phyloP scores from a whole-genome alignment of 306 rosid species.

The Trifolium dubium region DNA sequence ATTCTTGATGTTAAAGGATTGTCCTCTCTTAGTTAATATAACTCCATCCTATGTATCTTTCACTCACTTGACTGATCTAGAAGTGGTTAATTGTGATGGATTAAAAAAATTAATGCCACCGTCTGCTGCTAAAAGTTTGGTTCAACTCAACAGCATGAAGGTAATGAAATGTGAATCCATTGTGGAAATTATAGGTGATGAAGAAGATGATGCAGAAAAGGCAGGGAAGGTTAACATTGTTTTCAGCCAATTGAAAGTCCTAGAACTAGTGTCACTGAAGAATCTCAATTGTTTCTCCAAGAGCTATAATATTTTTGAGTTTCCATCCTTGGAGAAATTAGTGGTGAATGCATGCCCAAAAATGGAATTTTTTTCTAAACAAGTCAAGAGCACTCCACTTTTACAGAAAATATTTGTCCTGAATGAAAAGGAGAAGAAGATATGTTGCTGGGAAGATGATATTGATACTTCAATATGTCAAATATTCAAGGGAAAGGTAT shows the following conservation, averaged over 20 bases:
- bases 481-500: no score
- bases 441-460: no score
- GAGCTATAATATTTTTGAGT: no score
- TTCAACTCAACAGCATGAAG: slow-evolving; percentile 23
- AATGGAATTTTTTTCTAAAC: no score
- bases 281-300: background rate
- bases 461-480: no score
- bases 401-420: no score
- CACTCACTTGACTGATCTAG: slow-evolving; percentile 30
- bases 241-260: slow-evolving; percentile 20
- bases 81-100: background rate
- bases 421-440: no score
- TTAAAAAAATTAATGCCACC: background rate
- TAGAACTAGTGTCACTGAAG: slow-evolving; percentile 14
- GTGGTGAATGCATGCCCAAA: no score
- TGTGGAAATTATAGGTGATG: background rate
- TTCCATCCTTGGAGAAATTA: no score
- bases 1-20: slow-evolving; percentile 6
- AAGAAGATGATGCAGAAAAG: background rate
- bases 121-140: background rate
- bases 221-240: background rate
- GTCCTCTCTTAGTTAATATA: background rate
- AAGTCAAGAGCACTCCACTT: no score
- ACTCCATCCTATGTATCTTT: background rate
- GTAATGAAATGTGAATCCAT: slow-evolving; percentile 15